Percentiles rank a stretch among this genome's conserved stretches.
Evolutionary conservation across 768 basidiomycete genomes (phyloP).

Genomic region (Pulveroboletus sp.): DNA sequence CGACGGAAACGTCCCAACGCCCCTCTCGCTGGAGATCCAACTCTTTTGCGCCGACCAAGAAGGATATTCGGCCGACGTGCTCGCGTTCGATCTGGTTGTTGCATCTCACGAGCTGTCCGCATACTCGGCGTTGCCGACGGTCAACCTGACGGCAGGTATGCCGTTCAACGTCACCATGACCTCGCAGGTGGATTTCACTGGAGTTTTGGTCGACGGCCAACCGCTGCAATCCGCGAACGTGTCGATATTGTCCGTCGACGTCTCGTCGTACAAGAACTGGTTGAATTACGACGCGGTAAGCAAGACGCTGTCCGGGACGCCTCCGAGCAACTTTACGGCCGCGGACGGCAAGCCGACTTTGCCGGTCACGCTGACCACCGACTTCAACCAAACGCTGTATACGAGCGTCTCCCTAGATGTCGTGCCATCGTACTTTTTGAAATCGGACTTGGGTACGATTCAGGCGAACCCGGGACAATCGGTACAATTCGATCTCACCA

Average conservation of each 20-base stretch:
- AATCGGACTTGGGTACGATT: slow-evolving; percentile 52
- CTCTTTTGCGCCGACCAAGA: slow-evolving; percentile 69
- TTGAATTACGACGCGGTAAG: slow-evolving; percentile 54
- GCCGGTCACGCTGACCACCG: slow-evolving; percentile 58
- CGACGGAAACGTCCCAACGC: slow-evolving; percentile 36
- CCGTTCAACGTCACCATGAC: slow-evolving; percentile 49
- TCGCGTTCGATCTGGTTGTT: slow-evolving; percentile 64
- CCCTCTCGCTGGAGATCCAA: slow-evolving; percentile 45
- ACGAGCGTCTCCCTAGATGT: slow-evolving; percentile 63
- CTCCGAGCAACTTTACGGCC: slow-evolving; percentile 43
- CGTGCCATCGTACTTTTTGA: slow-evolving; percentile 69
- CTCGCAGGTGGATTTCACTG: slow-evolving; percentile 56
- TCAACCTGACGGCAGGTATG: slow-evolving; percentile 65
- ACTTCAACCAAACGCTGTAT: slow-evolving; percentile 63
- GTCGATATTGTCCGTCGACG: slow-evolving; percentile 52
- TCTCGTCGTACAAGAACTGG: slow-evolving; percentile 52
- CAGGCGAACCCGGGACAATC: slow-evolving; percentile 47
- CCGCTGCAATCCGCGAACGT: slow-evolving; percentile 59
- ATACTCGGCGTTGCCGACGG: slow-evolving; percentile 47
- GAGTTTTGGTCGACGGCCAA: slow-evolving; percentile 59
- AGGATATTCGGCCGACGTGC: slow-evolving; percentile 59
- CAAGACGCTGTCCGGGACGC: slow-evolving; percentile 60
- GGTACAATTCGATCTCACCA: slow-evolving; percentile 51
- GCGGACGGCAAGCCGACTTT: slow-evolving; percentile 38
- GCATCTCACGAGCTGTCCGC: slow-evolving; percentile 65